Evolutionary conservation across 2,329 filamentous ascomycete species (phyloP).

Genomic region (Botrytis squamosa): DNA sequence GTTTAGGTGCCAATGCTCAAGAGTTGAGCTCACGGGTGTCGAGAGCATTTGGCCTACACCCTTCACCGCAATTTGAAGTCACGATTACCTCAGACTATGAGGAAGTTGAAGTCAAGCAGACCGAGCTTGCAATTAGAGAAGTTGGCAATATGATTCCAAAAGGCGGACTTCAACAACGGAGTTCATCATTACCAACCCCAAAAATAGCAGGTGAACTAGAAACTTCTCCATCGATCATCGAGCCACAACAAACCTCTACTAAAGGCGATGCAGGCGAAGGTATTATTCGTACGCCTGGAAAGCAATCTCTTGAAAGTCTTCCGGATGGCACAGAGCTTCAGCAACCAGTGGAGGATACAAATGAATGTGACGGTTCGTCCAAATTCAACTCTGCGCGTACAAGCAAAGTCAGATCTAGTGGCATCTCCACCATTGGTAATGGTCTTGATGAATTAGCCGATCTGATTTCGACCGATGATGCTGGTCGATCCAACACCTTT

Average conservation of each 20-base stretch:
- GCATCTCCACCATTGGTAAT: conserved; percentile 24
- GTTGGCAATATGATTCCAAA: background rate
- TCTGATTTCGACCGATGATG: conserved; percentile 23
- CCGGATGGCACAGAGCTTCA: background rate
- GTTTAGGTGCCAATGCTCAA: conserved; percentile 29
- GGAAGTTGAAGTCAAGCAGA: background rate
- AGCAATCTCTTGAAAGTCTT: background rate
- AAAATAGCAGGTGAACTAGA: background rate
- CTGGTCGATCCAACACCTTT: conserved; percentile 19
- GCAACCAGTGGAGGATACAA: background rate
- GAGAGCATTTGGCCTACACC: conserved; percentile 32
- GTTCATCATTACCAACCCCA: conserved; percentile 3
- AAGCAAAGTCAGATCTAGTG: conserved; percentile 24
- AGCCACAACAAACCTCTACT: background rate
- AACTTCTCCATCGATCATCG: background rate
- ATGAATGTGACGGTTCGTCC: background rate
- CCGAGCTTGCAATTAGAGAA: background rate
- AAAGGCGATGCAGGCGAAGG: no score
- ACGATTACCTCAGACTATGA: conserved; percentile 3
- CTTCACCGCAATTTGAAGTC: conserved; percentile 26
- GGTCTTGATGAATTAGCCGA: conserved; percentile 27
- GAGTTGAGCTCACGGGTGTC: conserved; percentile 32
- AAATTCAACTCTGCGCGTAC: background rate
- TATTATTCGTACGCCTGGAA: background rate
- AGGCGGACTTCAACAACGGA: background rate